Percentiles rank a stretch among this genome's conserved stretches.
Evolutionary conservation across 495 filamentous ascomycete species (phyloP).

Genomic region (Hyaloscypha variabilis): DNA sequence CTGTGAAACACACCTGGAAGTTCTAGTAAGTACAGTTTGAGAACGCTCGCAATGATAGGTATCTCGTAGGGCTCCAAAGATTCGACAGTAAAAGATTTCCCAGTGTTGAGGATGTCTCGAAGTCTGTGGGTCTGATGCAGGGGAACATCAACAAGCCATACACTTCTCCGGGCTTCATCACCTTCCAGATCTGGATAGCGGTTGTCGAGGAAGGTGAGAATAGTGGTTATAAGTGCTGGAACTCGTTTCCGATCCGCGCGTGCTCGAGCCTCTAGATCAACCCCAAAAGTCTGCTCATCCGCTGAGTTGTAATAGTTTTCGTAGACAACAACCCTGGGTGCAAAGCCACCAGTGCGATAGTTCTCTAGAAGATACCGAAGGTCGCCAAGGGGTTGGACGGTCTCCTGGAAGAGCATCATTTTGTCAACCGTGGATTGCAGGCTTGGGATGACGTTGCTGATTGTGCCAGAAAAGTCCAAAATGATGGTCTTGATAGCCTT

Average conservation of each 20-base stretch:
- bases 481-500: slow-evolving; percentile 98
- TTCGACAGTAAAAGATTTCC: slow-evolving; percentile 77
- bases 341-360: slow-evolving; percentile 91
- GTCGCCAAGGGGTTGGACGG: slow-evolving; percentile 89
- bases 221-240: slow-evolving; percentile 86
- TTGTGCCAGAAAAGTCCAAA: slow-evolving; percentile 94
- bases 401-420: slow-evolving; percentile 99
- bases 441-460: slow-evolving; percentile 97
- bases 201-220: slow-evolving; percentile 92
- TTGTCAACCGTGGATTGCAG: slow-evolving; percentile 93
- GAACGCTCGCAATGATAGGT: slow-evolving; percentile 86
- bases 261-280: slow-evolving; percentile 93
- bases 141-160: slow-evolving; percentile 94
- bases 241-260: slow-evolving; percentile 94
- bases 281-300: slow-evolving; percentile 96
- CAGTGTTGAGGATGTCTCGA: slow-evolving; percentile 81
- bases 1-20: slow-evolving; percentile 72
- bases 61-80: slow-evolving; percentile 85
- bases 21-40: slow-evolving; percentile 96
- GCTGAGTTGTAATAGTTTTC: slow-evolving; percentile 99
- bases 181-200: slow-evolving; percentile 98
- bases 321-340: slow-evolving; percentile 89
- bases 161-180: slow-evolving; percentile 87
- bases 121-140: slow-evolving; percentile 84
- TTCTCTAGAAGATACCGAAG: slow-evolving; percentile 96